A percentile compares a stretch with the other conserved stretches of the same genome.
Evolutionary conservation across 305 asterid species (phyloP).

Genomic region (Striga hermonthica): DNA sequence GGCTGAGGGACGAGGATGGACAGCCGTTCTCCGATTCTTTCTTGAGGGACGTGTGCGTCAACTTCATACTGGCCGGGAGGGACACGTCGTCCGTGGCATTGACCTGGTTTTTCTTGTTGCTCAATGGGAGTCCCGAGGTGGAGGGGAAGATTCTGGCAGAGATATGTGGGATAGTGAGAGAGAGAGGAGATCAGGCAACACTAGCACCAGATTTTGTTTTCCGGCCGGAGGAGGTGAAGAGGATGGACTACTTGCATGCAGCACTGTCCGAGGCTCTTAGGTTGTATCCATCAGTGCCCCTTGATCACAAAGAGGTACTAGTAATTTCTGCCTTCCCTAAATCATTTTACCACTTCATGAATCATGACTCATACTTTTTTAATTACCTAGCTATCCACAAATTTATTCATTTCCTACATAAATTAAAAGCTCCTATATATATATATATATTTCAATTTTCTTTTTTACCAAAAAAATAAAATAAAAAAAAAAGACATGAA

Average conservation of each 20-base stretch:
- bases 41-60: slow-evolving; percentile 83
- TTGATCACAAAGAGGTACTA: slow-evolving; percentile 89
- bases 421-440: too few species aligned
- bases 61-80: slow-evolving; percentile 87
- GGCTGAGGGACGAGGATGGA: slow-evolving; percentile 60
- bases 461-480: too few species aligned
- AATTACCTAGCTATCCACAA: too few species aligned
- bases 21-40: slow-evolving; percentile 52
- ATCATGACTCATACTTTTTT: too few species aligned
- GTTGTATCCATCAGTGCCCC: slow-evolving; percentile 90
- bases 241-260: slow-evolving; percentile 92
- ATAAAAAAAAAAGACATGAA: too few species aligned
- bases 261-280: slow-evolving; percentile 88
- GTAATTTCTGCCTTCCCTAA: too few species aligned
- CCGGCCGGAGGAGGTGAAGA: slow-evolving; percentile 81
- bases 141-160: slow-evolving; percentile 71
- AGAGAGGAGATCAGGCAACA: slow-evolving; percentile 32
- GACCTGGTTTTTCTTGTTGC: slow-evolving; percentile 94
- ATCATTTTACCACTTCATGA: too few species aligned
- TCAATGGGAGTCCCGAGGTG: slow-evolving; percentile 52
- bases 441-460: too few species aligned
- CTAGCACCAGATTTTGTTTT: slow-evolving; percentile 37
- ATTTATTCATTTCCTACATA: too few species aligned
- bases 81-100: slow-evolving; percentile 96
- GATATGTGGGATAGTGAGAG: slow-evolving; percentile 49